A percentile compares a stretch with the other conserved stretches of the same genome.
phyloP scores from a whole-genome alignment of 768 basidiomycete genomes.

The Suillus paluster region DNA sequence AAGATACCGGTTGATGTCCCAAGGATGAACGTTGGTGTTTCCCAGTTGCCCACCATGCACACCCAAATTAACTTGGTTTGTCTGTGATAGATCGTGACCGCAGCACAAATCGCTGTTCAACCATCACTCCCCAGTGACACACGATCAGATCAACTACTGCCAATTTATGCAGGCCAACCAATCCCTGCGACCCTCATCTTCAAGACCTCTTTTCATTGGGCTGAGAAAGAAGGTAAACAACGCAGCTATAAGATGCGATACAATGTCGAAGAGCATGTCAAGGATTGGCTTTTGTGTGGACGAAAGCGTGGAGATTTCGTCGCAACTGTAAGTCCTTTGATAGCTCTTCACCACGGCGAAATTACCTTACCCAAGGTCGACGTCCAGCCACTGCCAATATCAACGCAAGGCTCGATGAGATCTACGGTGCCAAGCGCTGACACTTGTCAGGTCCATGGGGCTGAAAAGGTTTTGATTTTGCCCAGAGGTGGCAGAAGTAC shows the following conservation, averaged over 20 bases:
- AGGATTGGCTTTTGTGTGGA: constrained; percentile 91
- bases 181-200: constrained; percentile 71
- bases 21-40: constrained; percentile 66
- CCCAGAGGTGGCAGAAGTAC: constrained; percentile 85
- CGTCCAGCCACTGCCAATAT: constrained; percentile 61
- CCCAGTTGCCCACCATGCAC: constrained; percentile 12
- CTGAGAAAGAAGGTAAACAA: constrained; percentile 46
- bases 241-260: constrained; percentile 67
- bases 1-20: constrained; percentile 88
- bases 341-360: constrained; percentile 85
- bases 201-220: constrained; percentile 80
- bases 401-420: constrained; percentile 58
- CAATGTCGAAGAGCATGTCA: constrained; percentile 79
- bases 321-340: constrained; percentile 69
- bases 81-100: constrained; percentile 62
- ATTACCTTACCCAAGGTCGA: constrained; percentile 75
- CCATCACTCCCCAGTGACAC: constrained; percentile 45
- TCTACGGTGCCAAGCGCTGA: constrained; percentile 69
- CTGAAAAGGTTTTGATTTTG: constrained; percentile 77
- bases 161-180: constrained; percentile 87
- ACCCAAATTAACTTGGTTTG: background rate
- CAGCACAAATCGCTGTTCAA: constrained; percentile 54
- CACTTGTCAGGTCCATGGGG: constrained; percentile 85
- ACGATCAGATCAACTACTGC: constrained; percentile 32
- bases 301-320: constrained; percentile 83